phyloP scores from a whole-genome alignment of 805 yeast genomes.

The Metschnikowia picachoensis region DNA sequence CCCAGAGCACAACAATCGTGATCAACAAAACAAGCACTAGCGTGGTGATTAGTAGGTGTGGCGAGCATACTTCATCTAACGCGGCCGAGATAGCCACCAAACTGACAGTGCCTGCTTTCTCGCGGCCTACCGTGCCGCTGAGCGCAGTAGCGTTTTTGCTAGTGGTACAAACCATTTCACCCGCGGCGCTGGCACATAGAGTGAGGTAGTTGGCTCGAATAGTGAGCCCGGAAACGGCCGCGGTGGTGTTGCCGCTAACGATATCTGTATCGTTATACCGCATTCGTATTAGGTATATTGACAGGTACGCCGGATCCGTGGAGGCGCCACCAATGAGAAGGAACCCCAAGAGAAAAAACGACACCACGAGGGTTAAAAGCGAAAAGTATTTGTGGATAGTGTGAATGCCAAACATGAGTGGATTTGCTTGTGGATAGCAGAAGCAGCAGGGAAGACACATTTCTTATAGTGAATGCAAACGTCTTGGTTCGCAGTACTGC shows the following conservation, averaged over 20 bases:
- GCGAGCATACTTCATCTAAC: conserved; percentile 48
- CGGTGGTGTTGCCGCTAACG: conserved; percentile 1
- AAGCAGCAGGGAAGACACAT: conserved; percentile 11
- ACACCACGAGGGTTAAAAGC: conserved; percentile 39
- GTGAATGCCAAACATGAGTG: conserved; percentile 14
- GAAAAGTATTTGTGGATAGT: conserved; percentile 12
- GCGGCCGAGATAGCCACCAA: conserved; percentile 44
- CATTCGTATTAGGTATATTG: conserved; percentile 48
- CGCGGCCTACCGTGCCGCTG: conserved; percentile 4
- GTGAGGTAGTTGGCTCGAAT: conserved; percentile 56
- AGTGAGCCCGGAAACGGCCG: conserved; percentile 35
- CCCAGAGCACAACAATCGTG: conserved; percentile 41
- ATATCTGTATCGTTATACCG: conserved; percentile 38
- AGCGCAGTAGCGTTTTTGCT: conserved; percentile 24
- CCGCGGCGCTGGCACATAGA: conserved; percentile 44
- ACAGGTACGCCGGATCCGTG: conserved; percentile 38
- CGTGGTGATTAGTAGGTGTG: conserved; percentile 49
- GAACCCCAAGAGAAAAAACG: conserved; percentile 50
- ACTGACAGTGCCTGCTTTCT: conserved; percentile 32
- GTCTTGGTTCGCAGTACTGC: neutral
- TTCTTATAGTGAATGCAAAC: neutral
- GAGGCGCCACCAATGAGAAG: conserved; percentile 54
- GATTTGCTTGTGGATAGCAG: conserved; percentile 7
- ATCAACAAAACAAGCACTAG: conserved; percentile 41
- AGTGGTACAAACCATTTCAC: conserved; percentile 34